Conservation (phyloP, 164 flowering plant species). For the Annona squamosa region DNA sequence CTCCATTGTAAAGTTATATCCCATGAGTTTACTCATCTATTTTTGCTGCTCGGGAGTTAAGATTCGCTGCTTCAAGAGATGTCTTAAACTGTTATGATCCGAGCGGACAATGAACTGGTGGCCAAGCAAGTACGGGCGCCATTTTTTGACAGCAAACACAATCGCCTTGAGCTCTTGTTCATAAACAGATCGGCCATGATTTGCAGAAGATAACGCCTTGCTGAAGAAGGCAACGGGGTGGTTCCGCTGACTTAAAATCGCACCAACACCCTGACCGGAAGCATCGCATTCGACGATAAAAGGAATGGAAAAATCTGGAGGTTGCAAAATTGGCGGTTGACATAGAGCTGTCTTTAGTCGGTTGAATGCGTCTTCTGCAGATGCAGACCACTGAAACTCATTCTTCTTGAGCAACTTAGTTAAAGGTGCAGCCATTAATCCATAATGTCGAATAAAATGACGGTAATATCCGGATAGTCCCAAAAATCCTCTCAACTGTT, state of each 20-base stretch:
- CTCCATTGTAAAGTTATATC: not conserved
- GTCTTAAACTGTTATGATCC: not conserved
- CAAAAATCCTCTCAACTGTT: not conserved
- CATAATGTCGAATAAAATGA: not conserved
- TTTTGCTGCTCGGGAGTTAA: slow-evolving; percentile 1
- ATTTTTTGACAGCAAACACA: no score
- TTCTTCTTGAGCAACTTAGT: not conserved
- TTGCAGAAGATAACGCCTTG: no score
- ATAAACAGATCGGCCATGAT: no score
- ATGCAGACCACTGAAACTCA: not conserved
- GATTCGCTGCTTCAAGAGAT: not conserved
- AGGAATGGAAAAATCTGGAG: not conserved
- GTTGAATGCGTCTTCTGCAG: not conserved
- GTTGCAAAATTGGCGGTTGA: not conserved
- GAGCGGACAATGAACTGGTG: not conserved
- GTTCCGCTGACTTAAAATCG: no score
- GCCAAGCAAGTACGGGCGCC: slow-evolving; percentile 4
- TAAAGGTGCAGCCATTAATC: not conserved
- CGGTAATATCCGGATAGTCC: not conserved
- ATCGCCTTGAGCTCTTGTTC: no score
- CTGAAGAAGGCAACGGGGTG: no score
- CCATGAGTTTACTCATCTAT: not conserved
- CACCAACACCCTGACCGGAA: no score
- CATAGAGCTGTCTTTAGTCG: not conserved
- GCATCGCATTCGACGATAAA: no score